phyloP scores from a whole-genome alignment of 1,139 yeast species.

The Blastobotrys raffinosifermentans region DNA sequence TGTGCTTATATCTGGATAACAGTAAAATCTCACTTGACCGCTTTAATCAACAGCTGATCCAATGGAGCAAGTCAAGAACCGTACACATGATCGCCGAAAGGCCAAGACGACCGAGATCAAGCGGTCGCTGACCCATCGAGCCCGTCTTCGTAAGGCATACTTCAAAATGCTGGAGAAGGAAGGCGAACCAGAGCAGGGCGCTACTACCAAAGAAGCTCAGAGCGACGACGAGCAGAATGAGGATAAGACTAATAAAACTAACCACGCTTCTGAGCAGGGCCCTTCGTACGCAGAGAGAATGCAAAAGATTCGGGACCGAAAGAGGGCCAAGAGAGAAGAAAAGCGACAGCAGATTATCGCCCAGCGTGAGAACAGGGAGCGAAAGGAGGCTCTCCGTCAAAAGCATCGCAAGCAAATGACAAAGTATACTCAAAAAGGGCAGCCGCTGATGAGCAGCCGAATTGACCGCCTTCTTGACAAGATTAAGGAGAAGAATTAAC shows the following conservation, averaged over 20 bases:
- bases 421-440: conserved; percentile 67
- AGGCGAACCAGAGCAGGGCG: conserved; percentile 17
- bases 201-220: conserved; percentile 16
- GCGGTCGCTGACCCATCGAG: conserved; percentile 69
- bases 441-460: conserved; percentile 88
- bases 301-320: conserved; percentile 17
- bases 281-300: conserved; percentile 5
- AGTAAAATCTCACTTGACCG: conserved; percentile 3
- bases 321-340: conserved; percentile 8
- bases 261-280: conserved; percentile 37
- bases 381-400: conserved; percentile 36
- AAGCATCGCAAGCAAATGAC: conserved; percentile 44
- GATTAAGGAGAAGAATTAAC: conserved; percentile 34
- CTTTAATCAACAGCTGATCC: conserved; percentile 15
- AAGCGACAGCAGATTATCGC: conserved; percentile 24
- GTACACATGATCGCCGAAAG: conserved; percentile 23
- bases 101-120: conserved; percentile 49
- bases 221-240: conserved; percentile 11
- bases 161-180: conserved; percentile 74
- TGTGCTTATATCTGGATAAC: too few relatives aligned
- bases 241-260: conserved; percentile 15
- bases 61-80: too few relatives aligned
- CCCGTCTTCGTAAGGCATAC: conserved; percentile 77
- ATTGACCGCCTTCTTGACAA: conserved; percentile 73
- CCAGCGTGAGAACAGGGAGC: conserved; percentile 18